Evolutionary conservation across 345 rosid species (phyloP).

Genomic region (Clarkia xantiana): DNA sequence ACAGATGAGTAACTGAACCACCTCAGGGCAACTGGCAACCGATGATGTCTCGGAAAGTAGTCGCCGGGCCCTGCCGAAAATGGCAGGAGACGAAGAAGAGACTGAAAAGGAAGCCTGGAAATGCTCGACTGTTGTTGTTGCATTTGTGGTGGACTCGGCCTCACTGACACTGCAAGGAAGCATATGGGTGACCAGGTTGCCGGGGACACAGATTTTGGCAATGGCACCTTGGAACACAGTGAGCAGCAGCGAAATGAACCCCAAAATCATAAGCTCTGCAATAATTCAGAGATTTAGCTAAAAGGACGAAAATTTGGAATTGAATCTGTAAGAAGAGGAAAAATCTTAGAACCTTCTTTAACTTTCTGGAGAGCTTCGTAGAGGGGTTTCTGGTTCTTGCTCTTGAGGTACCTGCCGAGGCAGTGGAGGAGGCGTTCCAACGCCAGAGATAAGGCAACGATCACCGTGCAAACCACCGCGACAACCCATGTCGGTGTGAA

Average conservation of each 20-base stretch:
- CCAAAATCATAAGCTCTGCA: conserved; percentile 70
- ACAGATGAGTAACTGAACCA: neutral
- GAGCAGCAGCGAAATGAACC: conserved; percentile 69
- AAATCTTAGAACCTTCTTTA: conserved; percentile 52
- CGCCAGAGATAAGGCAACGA: conserved; percentile 66
- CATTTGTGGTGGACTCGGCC: conserved; percentile 1
- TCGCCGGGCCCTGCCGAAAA: conserved; percentile 10
- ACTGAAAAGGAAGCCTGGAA: conserved; percentile 26
- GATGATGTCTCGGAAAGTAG: conserved; percentile 36
- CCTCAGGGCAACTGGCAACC: neutral
- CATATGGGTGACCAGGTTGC: conserved; percentile 24
- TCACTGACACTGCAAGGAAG: conserved; percentile 39
- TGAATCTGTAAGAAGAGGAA: neutral
- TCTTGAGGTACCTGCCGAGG: conserved; percentile 54
- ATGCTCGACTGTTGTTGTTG: conserved; percentile 21
- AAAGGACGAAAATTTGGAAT: neutral
- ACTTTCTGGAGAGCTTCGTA: conserved; percentile 79
- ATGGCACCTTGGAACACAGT: conserved; percentile 48
- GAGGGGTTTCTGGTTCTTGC: conserved; percentile 55
- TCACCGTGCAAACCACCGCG: conserved; percentile 63
- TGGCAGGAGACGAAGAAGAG: conserved; percentile 7
- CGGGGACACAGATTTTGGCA: conserved; percentile 34
- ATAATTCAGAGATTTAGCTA: too few relatives aligned
- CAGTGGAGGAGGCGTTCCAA: conserved; percentile 59
- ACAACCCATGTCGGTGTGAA: conserved; percentile 91